phyloP scores from a whole-genome alignment of 345 rosid species.

The Mangifera indica region DNA sequence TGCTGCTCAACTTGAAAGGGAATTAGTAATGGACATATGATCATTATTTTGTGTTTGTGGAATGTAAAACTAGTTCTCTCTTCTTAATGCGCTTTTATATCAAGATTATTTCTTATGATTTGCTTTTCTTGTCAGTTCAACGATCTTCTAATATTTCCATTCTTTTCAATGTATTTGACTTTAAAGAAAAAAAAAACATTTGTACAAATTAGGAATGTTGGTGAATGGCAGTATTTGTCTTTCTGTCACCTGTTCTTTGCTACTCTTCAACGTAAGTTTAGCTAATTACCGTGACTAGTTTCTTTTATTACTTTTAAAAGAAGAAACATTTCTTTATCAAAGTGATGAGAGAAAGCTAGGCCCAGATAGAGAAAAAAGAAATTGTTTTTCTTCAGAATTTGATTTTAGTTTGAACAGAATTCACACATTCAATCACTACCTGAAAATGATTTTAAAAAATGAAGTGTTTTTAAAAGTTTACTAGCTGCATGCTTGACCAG shows the following conservation, averaged over 20 bases:
- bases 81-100: conserved; percentile 29
- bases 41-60: conserved; percentile 28
- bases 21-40: conserved; percentile 16
- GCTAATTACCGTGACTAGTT: background rate
- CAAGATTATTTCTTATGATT: conserved; percentile 31
- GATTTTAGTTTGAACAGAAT: too few species aligned
- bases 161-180: conserved; percentile 56
- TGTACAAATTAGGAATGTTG: conserved; percentile 60
- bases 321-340: too few species aligned
- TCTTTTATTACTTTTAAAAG: too few species aligned
- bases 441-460: background rate
- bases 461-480: background rate
- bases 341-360: too few species aligned
- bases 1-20: conserved; percentile 77
- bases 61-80: conserved; percentile 46
- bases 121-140: conserved; percentile 25
- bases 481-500: background rate
- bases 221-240: conserved; percentile 30
- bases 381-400: too few species aligned
- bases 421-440: too few species aligned
- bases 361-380: too few species aligned
- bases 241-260: background rate
- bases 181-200: conserved; percentile 11
- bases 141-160: conserved; percentile 32
- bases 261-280: background rate